phyloP scores from a whole-genome alignment of 2,329 filamentous ascomycete genomes.

The Botrytis fragariae region DNA sequence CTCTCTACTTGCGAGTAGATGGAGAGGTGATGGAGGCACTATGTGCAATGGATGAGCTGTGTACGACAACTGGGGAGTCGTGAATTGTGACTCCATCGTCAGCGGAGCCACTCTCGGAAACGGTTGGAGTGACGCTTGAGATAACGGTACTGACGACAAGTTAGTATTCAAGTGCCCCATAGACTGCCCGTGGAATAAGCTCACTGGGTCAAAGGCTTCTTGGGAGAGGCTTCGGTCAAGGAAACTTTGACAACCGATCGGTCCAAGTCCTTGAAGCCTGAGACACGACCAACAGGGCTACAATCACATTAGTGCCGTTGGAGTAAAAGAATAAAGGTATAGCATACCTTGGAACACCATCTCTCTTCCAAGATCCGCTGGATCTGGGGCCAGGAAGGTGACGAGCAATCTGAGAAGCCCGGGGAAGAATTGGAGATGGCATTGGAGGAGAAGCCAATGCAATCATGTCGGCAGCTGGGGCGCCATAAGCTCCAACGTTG shows the following conservation, averaged over 20 bases:
- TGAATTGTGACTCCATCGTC: slow-evolving; percentile 37
- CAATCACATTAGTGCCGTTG: not conserved
- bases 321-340: not conserved
- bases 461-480: slow-evolving; percentile 36
- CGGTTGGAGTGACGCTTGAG: slow-evolving; percentile 33
- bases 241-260: slow-evolving; percentile 33
- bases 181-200: slow-evolving; percentile 11
- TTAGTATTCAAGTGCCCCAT: not conserved
- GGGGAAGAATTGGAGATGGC: slow-evolving; percentile 35
- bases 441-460: slow-evolving; percentile 52
- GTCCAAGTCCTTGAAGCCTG: slow-evolving; percentile 38
- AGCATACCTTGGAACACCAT: slow-evolving; percentile 29
- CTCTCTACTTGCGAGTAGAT: slow-evolving; percentile 34
- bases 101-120: slow-evolving; percentile 38
- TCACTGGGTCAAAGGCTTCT: slow-evolving; percentile 34
- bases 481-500: slow-evolving; percentile 70
- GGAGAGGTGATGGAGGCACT: slow-evolving; percentile 31
- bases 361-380: slow-evolving; percentile 39
- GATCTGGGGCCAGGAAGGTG: slow-evolving; percentile 34
- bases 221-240: slow-evolving; percentile 31
- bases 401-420: slow-evolving; percentile 36
- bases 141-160: slow-evolving; percentile 3
- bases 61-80: slow-evolving; percentile 36
- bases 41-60: slow-evolving; percentile 25
- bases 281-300: slow-evolving; percentile 28